These are phyloP conservation scores for Aspergillus sp. DNA, from an alignment of 2,329 filamentous ascomycete species.

Conservation along the genomic window DNA sequence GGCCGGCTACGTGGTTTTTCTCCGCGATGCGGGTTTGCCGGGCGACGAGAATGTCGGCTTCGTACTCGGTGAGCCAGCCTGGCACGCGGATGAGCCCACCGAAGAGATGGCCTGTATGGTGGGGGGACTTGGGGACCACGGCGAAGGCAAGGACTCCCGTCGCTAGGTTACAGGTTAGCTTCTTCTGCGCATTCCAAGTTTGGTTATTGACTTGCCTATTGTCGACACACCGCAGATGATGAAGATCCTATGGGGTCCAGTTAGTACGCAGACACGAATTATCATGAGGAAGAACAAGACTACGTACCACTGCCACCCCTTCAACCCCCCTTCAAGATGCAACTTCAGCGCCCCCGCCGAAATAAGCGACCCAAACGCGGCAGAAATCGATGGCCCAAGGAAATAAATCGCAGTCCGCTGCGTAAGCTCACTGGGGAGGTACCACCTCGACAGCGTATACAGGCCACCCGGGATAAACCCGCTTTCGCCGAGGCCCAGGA, in stretches of 20 bases:
- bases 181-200: too few relatives aligned
- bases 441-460: conserved; percentile 1
- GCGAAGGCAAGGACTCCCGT: not conserved
- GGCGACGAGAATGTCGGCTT: not conserved
- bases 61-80: not conserved
- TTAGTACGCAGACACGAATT: not conserved
- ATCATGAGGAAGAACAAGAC: not conserved
- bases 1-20: not conserved
- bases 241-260: not conserved
- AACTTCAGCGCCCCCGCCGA: not conserved
- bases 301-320: not conserved
- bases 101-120: not conserved
- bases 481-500: not conserved
- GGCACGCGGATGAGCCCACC: not conserved
- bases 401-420: not conserved
- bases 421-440: not conserved
- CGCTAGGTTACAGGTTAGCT: not conserved
- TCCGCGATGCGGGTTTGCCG: not conserved
- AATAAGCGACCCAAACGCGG: not conserved
- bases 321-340: not conserved
- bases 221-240: not conserved
- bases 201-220: not conserved
- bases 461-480: conserved; percentile 4
- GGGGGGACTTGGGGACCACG: not conserved
- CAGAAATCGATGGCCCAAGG: not conserved